Conservation (phyloP, 169 alveolate genomes). For the Babesia bovis region DNA sequence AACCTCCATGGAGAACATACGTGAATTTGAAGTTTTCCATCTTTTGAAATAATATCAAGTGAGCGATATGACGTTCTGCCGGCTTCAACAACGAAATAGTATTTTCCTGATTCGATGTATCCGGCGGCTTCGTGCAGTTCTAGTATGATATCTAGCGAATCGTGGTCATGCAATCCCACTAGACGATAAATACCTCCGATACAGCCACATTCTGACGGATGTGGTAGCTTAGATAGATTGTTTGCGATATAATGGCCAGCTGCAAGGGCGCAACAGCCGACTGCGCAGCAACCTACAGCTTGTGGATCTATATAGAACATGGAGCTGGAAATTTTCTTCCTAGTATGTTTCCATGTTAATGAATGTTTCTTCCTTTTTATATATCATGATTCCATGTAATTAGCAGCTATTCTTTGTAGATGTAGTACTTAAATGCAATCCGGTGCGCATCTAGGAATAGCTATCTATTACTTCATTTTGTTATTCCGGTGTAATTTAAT, state of each 20-base stretch:
- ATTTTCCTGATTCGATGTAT: conserved; percentile 33
- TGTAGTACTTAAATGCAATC: too few relatives aligned
- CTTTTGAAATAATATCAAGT: background rate
- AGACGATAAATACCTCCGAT: conserved; percentile 62
- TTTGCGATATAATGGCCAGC: conserved; percentile 42
- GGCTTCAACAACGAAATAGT: conserved; percentile 58
- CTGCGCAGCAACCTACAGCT: conserved; percentile 45
- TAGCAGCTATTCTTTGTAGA: too few relatives aligned
- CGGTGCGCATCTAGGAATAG: too few relatives aligned
- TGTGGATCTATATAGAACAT: conserved; percentile 64
- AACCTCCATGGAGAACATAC: conserved; percentile 41
- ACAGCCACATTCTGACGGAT: conserved; percentile 68
- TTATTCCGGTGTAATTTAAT: too few relatives aligned
- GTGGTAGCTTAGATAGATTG: conserved; percentile 54
- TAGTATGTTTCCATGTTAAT: background rate
- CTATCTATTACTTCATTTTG: too few relatives aligned
- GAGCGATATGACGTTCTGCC: conserved; percentile 65
- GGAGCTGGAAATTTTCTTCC: background rate
- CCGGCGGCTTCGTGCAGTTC: conserved; percentile 68
- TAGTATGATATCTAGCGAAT: conserved; percentile 67
- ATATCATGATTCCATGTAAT: too few relatives aligned
- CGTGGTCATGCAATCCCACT: conserved; percentile 66
- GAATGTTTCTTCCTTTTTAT: too few relatives aligned
- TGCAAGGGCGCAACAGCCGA: conserved; percentile 51
- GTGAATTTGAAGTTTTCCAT: conserved; percentile 37